Base-by-base conservation (phyloP, 73 alveolate species). In the Urostyla sp. region DNA sequence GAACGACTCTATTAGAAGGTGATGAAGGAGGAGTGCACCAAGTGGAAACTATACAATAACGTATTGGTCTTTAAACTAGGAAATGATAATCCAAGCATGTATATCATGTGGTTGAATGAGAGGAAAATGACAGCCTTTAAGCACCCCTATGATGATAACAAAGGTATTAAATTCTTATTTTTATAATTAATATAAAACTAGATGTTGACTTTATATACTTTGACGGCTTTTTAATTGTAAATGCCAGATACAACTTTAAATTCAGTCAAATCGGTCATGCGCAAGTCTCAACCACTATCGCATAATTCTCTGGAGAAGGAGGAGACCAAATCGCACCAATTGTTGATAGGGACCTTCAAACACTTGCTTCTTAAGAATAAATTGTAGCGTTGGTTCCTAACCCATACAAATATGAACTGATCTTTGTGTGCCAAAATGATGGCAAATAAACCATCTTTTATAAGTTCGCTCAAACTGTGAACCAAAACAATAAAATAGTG, bases 91-190 rank as follows among this genome's bases (percentile, higher is more conserved):
- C 72, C 67, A 2, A 15, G 31, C 32, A 69, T 69, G 3, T 69
- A 69, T 28, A 7, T 69, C 7, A 44, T 69, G 43, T 69, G 40
- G 40, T 69, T 69, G 16, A 28, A 44, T 1, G 83, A 69, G 6
- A 69, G 34, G 34, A 69, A 69, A 32, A 69, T 69, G 83, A 31
- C 35, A 27, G 67, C 72, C 15, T 4, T 69, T 20, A 69, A 30
- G 54, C 83, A 69, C 69, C 83, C 83, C 31, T 69, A 69, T 69
- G 83, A 69, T 4, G 83, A 69, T 31, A 69, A 26, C 34, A 69
- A 27, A 49, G 83, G 83, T 69, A 69, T 46, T 0, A 13, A 13
- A 34, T 32, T 11, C 15, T 40, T 15, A 43, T 18, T 31, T 31
- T 66, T 66, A 66, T 10, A 38, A 20, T 6, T 66, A 18, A 44